phyloP scores from a whole-genome alignment of 2,329 filamentous ascomycete species.

The Aureobasidium sp. region DNA sequence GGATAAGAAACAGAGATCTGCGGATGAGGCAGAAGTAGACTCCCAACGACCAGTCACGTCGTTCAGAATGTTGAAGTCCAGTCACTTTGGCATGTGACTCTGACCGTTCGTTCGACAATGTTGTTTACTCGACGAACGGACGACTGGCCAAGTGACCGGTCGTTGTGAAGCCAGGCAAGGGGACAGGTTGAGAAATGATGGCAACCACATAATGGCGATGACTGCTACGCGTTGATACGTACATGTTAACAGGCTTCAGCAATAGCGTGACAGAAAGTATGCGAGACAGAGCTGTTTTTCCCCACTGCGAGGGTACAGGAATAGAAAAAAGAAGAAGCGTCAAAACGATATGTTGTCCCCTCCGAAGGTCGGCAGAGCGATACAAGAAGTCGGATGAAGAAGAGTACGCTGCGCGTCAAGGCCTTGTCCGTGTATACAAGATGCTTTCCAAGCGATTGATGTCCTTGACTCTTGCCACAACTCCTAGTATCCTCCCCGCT shows the following conservation, averaged over 20 bases:
- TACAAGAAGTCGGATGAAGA: conserved; percentile 2
- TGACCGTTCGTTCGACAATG: background rate
- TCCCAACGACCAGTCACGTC: conserved; percentile 4
- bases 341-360: background rate
- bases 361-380: background rate
- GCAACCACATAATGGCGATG: background rate
- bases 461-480: background rate
- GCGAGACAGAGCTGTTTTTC: background rate
- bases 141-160: background rate
- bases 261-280: background rate
- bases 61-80: background rate
- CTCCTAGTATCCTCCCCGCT: background rate
- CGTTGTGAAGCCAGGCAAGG: background rate
- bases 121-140: background rate
- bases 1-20: background rate
- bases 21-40: background rate
- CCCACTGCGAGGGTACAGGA: background rate
- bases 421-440: background rate
- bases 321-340: conserved; percentile 6
- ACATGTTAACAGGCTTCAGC: conserved; percentile 7
- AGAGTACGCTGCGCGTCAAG: background rate
- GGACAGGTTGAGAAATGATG: background rate
- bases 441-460: conserved; percentile 6
- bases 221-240: conserved; percentile 10
- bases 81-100: background rate